phyloP scores from a whole-genome alignment of 306 rosid genomes.

The Sechiopsis laciniata region DNA sequence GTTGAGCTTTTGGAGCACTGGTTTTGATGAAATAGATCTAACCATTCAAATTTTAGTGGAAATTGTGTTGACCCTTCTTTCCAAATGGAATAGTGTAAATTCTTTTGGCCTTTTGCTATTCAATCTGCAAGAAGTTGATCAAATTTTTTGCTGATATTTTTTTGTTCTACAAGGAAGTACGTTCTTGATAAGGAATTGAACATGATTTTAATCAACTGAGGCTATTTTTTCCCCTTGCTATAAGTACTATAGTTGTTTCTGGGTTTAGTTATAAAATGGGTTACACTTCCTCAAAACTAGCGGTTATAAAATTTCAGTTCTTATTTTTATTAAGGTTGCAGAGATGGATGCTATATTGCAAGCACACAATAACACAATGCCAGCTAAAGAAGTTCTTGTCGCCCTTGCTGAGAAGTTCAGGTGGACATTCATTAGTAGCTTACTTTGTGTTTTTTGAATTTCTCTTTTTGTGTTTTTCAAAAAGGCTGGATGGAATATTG shows the following conservation, averaged over 20 bases:
- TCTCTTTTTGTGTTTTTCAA: neutral
- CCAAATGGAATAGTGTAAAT: neutral
- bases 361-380: slow-evolving; percentile 76
- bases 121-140: neutral
- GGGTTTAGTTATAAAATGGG: neutral
- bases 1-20: neutral
- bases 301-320: neutral
- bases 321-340: slow-evolving; percentile 42
- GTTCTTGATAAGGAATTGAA: neutral
- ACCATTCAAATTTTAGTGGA: neutral
- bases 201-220: neutral
- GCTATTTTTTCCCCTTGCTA: neutral
- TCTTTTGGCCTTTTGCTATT: slow-evolving; percentile 3
- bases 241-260: neutral
- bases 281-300: neutral
- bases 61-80: neutral
- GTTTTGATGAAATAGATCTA: slow-evolving; percentile 7
- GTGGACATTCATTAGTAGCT: slow-evolving; percentile 30
- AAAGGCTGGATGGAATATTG: slow-evolving; percentile 71
- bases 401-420: slow-evolving; percentile 91
- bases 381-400: slow-evolving; percentile 63
- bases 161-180: neutral
- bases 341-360: slow-evolving; percentile 93
- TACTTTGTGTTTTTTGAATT: neutral
- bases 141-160: neutral